Conservation (phyloP, 192 early-diverging fungal species). For the Backusella mclennaniae region DNA sequence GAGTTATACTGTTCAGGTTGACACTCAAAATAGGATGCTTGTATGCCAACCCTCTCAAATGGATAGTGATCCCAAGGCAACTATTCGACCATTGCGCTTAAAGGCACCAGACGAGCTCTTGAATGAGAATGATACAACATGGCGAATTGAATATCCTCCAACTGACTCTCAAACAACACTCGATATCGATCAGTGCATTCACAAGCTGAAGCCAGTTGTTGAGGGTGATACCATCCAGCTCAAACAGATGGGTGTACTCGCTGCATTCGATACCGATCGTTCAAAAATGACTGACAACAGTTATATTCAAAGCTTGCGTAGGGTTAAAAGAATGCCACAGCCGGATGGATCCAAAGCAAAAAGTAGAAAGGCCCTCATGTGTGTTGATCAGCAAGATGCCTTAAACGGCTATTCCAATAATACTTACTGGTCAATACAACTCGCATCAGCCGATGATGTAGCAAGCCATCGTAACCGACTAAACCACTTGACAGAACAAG, state of each 20-base stretch:
- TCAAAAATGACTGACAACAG: neutral
- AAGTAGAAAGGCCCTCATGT: neutral
- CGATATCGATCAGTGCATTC: conserved; percentile 18
- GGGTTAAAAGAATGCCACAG: neutral
- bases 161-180: neutral
- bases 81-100: conserved; percentile 41
- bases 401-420: neutral
- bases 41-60: neutral
- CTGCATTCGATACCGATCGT: neutral
- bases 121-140: neutral
- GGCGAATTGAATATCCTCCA: conserved; percentile 21
- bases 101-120: conserved; percentile 18
- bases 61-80: neutral
- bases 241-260: neutral
- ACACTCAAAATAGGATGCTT: neutral
- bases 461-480: neutral
- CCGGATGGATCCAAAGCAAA: neutral
- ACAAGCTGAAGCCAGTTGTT: conserved; percentile 11
- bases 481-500: neutral
- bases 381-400: neutral
- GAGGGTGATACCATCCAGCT: conserved; percentile 22
- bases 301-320: neutral
- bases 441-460: neutral
- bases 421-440: neutral
- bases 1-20: neutral